phyloP scores from a whole-genome alignment of 768 basidiomycete species.

The Tephrocybe sp. region DNA sequence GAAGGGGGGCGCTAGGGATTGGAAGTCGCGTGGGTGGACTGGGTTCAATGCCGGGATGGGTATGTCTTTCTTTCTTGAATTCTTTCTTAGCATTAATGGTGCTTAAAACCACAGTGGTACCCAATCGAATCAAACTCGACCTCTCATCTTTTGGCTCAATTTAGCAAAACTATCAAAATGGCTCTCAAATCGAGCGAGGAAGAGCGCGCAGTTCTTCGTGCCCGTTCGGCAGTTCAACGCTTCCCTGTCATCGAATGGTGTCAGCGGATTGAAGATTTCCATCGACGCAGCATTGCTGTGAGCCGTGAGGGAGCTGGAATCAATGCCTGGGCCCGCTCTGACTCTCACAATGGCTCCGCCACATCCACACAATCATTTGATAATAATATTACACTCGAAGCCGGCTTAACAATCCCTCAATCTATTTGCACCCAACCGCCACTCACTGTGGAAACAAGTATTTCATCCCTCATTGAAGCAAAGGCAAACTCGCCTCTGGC shows the following conservation, averaged over 20 bases:
- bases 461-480: slow-evolving; percentile 87
- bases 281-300: slow-evolving; percentile 73
- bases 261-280: slow-evolving; percentile 93
- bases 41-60: slow-evolving; percentile 97
- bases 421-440: no score
- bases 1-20: slow-evolving; percentile 94
- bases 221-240: slow-evolving; percentile 89
- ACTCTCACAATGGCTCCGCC: slow-evolving; percentile 55
- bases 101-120: slow-evolving; percentile 68
- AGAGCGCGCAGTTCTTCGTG: slow-evolving; percentile 89
- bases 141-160: slow-evolving; percentile 90
- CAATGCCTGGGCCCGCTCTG: slow-evolving; percentile 80
- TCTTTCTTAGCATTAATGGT: slow-evolving; percentile 3
- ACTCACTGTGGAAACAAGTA: slow-evolving; percentile 77
- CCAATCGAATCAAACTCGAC: slow-evolving; percentile 93
- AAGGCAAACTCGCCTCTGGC: slow-evolving; percentile 89
- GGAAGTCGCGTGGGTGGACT: slow-evolving; percentile 93
- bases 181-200: slow-evolving; percentile 88
- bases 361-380: no score
- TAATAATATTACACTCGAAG: no score
- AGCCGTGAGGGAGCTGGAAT: slow-evolving; percentile 68
- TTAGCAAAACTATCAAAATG: slow-evolving; percentile 92
- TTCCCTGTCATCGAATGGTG: slow-evolving; percentile 99
- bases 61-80: slow-evolving; percentile 36
- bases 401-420: no score